A percentile compares a stretch with the other conserved stretches of the same genome.
Evolutionary conservation across 2,329 filamentous ascomycete genomes (phyloP).

Genomic region (Venturia effusa): DNA sequence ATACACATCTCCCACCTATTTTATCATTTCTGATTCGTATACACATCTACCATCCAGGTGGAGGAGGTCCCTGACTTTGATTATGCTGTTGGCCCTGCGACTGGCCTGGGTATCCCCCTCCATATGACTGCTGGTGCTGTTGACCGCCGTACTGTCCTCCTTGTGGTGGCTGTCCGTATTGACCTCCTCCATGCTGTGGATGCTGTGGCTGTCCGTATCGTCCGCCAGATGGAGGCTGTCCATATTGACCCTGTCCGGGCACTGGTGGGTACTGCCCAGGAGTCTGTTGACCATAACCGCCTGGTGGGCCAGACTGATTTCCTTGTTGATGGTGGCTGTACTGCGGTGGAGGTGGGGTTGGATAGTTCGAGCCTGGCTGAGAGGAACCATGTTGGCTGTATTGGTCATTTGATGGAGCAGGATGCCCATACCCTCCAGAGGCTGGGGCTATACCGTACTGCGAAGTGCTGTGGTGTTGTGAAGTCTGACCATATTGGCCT

Average conservation of each 20-base stretch:
- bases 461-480: slow-evolving; percentile 1
- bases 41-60: background rate
- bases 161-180: background rate
- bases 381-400: background rate
- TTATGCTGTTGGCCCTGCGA: slow-evolving; percentile 1
- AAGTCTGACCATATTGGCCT: slow-evolving; percentile 1
- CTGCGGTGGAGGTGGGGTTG: slow-evolving; percentile 3
- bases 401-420: background rate
- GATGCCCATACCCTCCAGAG: background rate
- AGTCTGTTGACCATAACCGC: slow-evolving; percentile 7
- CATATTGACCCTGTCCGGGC: slow-evolving; percentile 5
- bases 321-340: slow-evolving; percentile 4
- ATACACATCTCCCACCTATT: background rate
- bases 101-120: background rate
- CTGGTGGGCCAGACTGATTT: background rate
- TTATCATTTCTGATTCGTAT: background rate
- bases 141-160: background rate
- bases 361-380: background rate
- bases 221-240: background rate
- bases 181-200: slow-evolving; percentile 4
- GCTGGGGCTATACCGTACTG: background rate
- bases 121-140: slow-evolving; percentile 2
- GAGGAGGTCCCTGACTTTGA: slow-evolving; percentile 1
- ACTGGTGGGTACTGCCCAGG: background rate
- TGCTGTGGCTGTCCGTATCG: slow-evolving; percentile 3